Conservation (phyloP, 2,329 filamentous ascomycete genomes). For the Intubia oerlemansii region DNA sequence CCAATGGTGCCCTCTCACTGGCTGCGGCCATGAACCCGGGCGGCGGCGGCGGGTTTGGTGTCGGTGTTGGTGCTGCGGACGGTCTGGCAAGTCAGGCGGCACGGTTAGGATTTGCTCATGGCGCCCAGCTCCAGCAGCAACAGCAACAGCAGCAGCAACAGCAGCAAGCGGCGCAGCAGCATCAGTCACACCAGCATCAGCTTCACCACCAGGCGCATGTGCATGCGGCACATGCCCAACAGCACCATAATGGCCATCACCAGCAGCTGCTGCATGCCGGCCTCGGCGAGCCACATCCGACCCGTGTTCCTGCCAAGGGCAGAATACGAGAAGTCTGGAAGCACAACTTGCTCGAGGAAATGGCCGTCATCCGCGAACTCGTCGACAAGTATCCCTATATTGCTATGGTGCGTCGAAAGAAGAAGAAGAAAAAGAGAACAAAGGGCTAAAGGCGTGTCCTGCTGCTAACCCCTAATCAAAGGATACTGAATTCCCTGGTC, state of each 20-base stretch:
- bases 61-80: constrained; percentile 39
- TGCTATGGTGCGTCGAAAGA: constrained; percentile 87
- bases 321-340: constrained; percentile 95
- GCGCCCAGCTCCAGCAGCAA: constrained; percentile 32
- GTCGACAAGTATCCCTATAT: constrained; percentile 89
- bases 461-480: constrained; percentile 16
- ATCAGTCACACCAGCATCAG: constrained; percentile 16
- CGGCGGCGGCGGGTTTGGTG: constrained; percentile 28
- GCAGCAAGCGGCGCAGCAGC: constrained; percentile 20
- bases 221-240: constrained; percentile 25
- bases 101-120: constrained; percentile 69
- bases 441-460: too few species aligned
- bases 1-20: constrained; percentile 27
- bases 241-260: constrained; percentile 37
- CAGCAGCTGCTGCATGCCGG: constrained; percentile 10
- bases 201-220: constrained; percentile 23
- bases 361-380: constrained; percentile 61
- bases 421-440: too few species aligned
- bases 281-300: constrained; percentile 28
- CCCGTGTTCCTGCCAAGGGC: constrained; percentile 40
- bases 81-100: constrained; percentile 74
- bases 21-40: constrained; percentile 19
- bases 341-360: constrained; percentile 77
- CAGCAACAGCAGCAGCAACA: constrained; percentile 42
- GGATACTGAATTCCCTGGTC: constrained; percentile 98